Percentiles rank a stretch among this genome's conserved stretches.
phyloP scores from a whole-genome alignment of 2,329 filamentous ascomycete species.

The Talaromyces rugulosus region DNA sequence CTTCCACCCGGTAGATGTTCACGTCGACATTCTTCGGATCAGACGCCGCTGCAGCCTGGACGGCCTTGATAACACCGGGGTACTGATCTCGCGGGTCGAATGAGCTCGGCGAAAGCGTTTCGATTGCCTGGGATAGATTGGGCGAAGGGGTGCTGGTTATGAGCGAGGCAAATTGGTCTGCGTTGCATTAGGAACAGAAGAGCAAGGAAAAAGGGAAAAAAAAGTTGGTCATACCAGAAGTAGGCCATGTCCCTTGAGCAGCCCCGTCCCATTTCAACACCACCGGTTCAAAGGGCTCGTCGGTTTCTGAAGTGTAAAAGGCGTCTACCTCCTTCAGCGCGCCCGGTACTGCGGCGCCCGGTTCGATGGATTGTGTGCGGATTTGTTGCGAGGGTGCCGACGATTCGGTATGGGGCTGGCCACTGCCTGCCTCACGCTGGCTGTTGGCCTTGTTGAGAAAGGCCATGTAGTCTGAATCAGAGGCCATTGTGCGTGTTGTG shows the following conservation, averaged over 20 bases:
- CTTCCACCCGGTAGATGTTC: slow-evolving; percentile 67
- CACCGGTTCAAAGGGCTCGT: slow-evolving; percentile 80
- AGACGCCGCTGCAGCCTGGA: slow-evolving; percentile 38
- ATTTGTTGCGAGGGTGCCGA: slow-evolving; percentile 23
- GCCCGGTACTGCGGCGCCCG: slow-evolving; percentile 56
- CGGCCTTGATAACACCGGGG: slow-evolving; percentile 46
- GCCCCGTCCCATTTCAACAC: slow-evolving; percentile 55
- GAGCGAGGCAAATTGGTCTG: slow-evolving; percentile 67
- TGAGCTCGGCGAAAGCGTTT: slow-evolving; percentile 62
- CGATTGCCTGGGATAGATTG: slow-evolving; percentile 40
- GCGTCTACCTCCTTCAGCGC: slow-evolving; percentile 54
- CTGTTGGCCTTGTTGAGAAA: slow-evolving; percentile 86
- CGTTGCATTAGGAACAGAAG: background rate
- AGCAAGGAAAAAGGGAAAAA: background rate
- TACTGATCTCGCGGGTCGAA: slow-evolving; percentile 75
- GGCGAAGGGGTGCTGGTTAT: slow-evolving; percentile 39
- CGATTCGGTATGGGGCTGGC: slow-evolving; percentile 15
- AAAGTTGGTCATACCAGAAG: slow-evolving; percentile 23
- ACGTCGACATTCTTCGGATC: slow-evolving; percentile 53
- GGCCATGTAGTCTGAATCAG: slow-evolving; percentile 75
- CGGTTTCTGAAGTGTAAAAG: slow-evolving; percentile 75
- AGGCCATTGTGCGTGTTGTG: slow-evolving; percentile 38
- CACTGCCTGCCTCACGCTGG: slow-evolving; percentile 45
- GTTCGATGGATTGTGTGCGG: slow-evolving; percentile 37
- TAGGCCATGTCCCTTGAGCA: slow-evolving; percentile 29